phyloP scores from a whole-genome alignment of 352 stramenopile species.

The Phytophthora citrophthora region DNA sequence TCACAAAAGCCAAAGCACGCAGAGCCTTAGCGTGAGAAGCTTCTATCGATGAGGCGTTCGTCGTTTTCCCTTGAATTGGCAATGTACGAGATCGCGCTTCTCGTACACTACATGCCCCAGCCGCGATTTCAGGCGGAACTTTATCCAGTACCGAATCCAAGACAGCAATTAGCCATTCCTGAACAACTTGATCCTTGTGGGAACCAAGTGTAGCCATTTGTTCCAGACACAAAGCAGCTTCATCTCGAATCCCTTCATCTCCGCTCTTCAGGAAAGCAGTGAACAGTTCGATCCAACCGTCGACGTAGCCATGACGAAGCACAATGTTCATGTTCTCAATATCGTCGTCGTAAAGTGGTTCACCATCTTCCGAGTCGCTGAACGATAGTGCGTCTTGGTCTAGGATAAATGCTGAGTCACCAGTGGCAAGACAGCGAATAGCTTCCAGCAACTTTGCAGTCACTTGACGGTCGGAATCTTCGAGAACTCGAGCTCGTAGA shows the following conservation, averaged over 20 bases:
- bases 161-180: slow-evolving; percentile 81
- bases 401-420: slow-evolving; percentile 36
- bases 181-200: slow-evolving; percentile 65
- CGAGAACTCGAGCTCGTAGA: slow-evolving; percentile 47
- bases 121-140: slow-evolving; percentile 51
- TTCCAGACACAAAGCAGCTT: slow-evolving; percentile 66
- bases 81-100: slow-evolving; percentile 65
- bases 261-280: slow-evolving; percentile 63
- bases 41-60: slow-evolving; percentile 39
- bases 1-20: slow-evolving; percentile 66
- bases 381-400: slow-evolving; percentile 71
- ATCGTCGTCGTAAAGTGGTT: slow-evolving; percentile 65
- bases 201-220: slow-evolving; percentile 50
- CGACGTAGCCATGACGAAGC: slow-evolving; percentile 57
- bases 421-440: slow-evolving; percentile 51
- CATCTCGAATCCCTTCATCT: slow-evolving; percentile 48
- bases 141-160: slow-evolving; percentile 69
- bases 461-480: slow-evolving; percentile 47
- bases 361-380: slow-evolving; percentile 53
- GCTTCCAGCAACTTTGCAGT: slow-evolving; percentile 58
- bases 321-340: slow-evolving; percentile 54
- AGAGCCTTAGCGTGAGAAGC: slow-evolving; percentile 65
- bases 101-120: slow-evolving; percentile 61
- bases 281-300: slow-evolving; percentile 85
- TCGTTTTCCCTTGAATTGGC: slow-evolving; percentile 46